Evolutionary conservation across 2,329 filamentous ascomycete species (phyloP), one percentile per base, ranked within the genome.

Genomic region (Laburnicola sp.): DNA sequence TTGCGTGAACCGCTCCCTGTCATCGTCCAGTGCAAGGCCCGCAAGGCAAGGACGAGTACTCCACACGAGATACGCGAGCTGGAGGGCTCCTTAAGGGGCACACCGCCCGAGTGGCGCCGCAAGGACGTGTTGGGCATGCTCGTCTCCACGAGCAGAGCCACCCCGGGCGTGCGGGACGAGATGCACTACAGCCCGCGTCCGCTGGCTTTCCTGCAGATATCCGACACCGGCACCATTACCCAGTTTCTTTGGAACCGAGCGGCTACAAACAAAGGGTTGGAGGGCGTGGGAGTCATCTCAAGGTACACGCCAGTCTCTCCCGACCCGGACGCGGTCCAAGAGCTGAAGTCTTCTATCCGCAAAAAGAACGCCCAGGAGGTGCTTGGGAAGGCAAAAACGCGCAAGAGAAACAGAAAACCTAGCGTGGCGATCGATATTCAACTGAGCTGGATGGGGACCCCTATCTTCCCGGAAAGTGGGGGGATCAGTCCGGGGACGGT

Each of bases 121-220:
- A 69, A 77, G 1, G 84, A 88, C 4, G 71, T 73, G 2, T 69
- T 96, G 30, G 92, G 85, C 0, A 65, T 96, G 11, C 73, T 97
- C 47, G 86, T 88, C 23, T 82, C 84, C 3, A 84, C 86, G 56
- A 78, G 81, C 54, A 78, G 84, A 46, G 88, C 91, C 28, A 96
- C 91, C 0, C 88, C 84, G 64, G 93, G 92, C 1, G 85, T 95
- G 2, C 77, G 89, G 50, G 85, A 91, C 41, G 85, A 89, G 23
- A 66, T 97, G 58, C 80, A 80, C 3, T 76, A 83, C 51, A 88
- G 87, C 65, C 71, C 75, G 32, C 85, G 82, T 76, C 88, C 91
- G 0, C 82, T 96, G 78, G 85, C 86, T 0, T 95, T 85, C 62
- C 71, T 89, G 25, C 83, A 82, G 48, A 84, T 88, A 53, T 80